A percentile compares a stretch with the other conserved stretches of the same genome.
phyloP scores from a whole-genome alignment of 2,329 filamentous ascomycete genomes.

The Diaporthe sp. region DNA sequence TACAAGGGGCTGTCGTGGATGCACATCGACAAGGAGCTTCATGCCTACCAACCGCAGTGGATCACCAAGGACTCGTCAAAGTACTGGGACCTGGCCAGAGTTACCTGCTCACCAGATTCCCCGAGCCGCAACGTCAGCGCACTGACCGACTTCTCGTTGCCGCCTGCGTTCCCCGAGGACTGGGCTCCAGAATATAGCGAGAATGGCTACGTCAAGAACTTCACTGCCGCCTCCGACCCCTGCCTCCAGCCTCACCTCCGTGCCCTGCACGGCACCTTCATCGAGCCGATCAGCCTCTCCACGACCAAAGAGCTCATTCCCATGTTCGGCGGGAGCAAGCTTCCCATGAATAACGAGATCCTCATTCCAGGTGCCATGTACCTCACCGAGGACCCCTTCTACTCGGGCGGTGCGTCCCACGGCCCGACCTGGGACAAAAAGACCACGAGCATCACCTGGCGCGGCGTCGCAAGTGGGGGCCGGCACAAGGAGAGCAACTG shows the following conservation, averaged over 20 bases:
- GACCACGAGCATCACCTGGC: conserved; percentile 70
- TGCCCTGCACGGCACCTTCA: conserved; percentile 65
- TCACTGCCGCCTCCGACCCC: conserved; percentile 66
- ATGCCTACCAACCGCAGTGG: conserved; percentile 63
- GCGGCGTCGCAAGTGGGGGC: conserved; percentile 75
- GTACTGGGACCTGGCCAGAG: conserved; percentile 72
- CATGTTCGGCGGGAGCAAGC: conserved; percentile 71
- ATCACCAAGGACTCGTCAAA: conserved; percentile 55
- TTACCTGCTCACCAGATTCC: conserved; percentile 69
- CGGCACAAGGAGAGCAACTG: conserved; percentile 68
- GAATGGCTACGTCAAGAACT: conserved; percentile 67
- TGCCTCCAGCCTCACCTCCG: conserved; percentile 66
- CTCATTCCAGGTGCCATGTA: conserved; percentile 75
- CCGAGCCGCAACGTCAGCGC: conserved; percentile 57
- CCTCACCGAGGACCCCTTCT: conserved; percentile 68
- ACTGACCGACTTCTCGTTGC: conserved; percentile 52
- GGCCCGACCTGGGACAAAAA: conserved; percentile 73
- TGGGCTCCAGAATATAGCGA: conserved; percentile 49
- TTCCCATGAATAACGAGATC: conserved; percentile 72
- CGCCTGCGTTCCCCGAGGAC: conserved; percentile 42
- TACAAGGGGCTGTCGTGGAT: conserved; percentile 57
- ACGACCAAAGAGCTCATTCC: conserved; percentile 67
- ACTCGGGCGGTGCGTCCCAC: conserved; percentile 67
- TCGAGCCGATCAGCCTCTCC: conserved; percentile 63
- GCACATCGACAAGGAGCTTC: conserved; percentile 48